Conservation (phyloP, 805 yeast genomes). For the Suhomyces tanzawaensis region DNA sequence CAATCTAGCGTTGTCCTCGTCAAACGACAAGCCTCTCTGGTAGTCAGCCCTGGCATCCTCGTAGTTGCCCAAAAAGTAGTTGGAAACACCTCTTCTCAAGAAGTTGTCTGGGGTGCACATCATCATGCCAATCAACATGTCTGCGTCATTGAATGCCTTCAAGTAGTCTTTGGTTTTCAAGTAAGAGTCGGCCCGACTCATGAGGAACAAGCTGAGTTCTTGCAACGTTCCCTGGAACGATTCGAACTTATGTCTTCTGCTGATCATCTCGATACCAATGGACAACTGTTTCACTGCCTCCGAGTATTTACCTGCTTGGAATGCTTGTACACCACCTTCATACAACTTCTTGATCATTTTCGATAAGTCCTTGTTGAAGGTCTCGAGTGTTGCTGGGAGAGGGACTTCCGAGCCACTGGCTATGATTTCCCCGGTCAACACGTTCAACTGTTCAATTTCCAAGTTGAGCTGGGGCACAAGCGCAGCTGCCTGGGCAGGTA, state of each 20-base stretch:
- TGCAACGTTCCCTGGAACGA: slow-evolving; percentile 69
- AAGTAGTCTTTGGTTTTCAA: slow-evolving; percentile 52
- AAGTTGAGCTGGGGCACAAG: slow-evolving; percentile 29
- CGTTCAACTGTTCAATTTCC: slow-evolving; percentile 45
- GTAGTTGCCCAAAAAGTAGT: slow-evolving; percentile 58
- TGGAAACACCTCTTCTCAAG: slow-evolving; percentile 66
- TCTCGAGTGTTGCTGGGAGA: slow-evolving; percentile 51
- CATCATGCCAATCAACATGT: slow-evolving; percentile 58
- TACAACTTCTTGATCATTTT: slow-evolving; percentile 63
- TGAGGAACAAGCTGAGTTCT: slow-evolving; percentile 62
- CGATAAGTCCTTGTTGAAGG: slow-evolving; percentile 54
- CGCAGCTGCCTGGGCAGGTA: slow-evolving; percentile 17
- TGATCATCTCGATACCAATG: slow-evolving; percentile 65
- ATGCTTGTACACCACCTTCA: slow-evolving; percentile 58
- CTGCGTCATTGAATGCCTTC: slow-evolving; percentile 68
- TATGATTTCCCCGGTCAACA: slow-evolving; percentile 37
- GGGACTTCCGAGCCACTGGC: slow-evolving; percentile 50
- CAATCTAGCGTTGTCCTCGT: slow-evolving; percentile 50
- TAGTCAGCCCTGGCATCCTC: slow-evolving; percentile 62
- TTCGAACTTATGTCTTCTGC: slow-evolving; percentile 70
- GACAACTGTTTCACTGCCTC: slow-evolving; percentile 65
- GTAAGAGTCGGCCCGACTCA: slow-evolving; percentile 70
- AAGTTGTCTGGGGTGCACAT: slow-evolving; percentile 65
- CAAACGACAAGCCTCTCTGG: slow-evolving; percentile 72
- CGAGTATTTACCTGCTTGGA: slow-evolving; percentile 51